A percentile compares a stretch with the other conserved stretches of the same genome.
These are phyloP conservation scores for Epichloe sibirici DNA, from an alignment of 2,329 filamentous ascomycete genomes.

Conservation along the genomic window DNA sequence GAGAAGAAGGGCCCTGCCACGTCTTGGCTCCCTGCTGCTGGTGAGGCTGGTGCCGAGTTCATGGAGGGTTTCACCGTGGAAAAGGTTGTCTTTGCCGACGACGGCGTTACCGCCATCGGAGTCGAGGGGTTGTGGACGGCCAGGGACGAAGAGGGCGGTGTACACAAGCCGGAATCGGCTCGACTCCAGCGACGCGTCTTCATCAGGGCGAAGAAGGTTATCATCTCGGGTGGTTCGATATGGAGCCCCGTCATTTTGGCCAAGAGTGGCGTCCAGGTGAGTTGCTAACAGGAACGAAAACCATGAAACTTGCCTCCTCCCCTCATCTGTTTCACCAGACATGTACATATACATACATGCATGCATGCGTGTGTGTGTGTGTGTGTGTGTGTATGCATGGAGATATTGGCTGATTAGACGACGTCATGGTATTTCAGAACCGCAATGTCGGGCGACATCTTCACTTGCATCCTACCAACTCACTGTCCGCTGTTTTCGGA, in stretches of 20 bases:
- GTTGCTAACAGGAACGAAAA: not conserved
- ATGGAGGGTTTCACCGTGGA: conserved; percentile 71
- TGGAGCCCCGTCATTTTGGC: conserved; percentile 65
- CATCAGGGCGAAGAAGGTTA: conserved; percentile 68
- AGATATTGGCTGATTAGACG: no score
- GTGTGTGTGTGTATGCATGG: no score
- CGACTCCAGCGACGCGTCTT: conserved; percentile 47
- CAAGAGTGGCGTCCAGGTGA: conserved; percentile 62
- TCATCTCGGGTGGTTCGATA: conserved; percentile 66
- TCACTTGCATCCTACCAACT: conserved; percentile 63
- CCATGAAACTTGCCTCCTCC: no score
- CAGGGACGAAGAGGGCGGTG: conserved; percentile 48
- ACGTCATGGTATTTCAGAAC: conserved; percentile 38
- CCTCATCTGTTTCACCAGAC: no score
- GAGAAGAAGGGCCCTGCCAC: conserved; percentile 71
- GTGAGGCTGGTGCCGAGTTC: conserved; percentile 63
- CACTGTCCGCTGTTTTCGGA: conserved; percentile 49
- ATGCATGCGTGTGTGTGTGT: no score
- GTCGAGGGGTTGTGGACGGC: conserved; percentile 66
- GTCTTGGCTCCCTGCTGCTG: conserved; percentile 69
- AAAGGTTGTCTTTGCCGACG: conserved; percentile 54
- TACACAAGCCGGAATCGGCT: conserved; percentile 36
- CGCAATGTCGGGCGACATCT: conserved; percentile 72
- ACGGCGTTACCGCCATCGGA: conserved; percentile 49
- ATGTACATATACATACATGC: no score